Conservation (phyloP, 2,329 filamentous ascomycete genomes). For the Cordyceps javanica region DNA sequence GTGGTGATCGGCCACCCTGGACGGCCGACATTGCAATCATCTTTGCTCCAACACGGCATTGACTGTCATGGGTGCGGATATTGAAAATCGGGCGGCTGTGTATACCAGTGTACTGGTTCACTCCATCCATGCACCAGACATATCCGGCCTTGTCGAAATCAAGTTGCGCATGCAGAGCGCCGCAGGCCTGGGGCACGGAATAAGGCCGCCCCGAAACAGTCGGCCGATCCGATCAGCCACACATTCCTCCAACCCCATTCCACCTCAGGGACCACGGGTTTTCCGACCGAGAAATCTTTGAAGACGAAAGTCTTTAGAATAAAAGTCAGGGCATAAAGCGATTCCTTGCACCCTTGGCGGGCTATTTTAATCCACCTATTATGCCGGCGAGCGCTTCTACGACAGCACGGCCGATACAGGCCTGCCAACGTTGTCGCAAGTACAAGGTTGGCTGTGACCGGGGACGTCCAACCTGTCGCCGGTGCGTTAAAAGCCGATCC, state of each 20-base stretch:
- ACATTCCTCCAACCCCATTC: too few relatives aligned
- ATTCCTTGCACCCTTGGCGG: not conserved
- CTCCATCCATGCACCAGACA: too few relatives aligned
- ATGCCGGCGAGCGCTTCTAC: not conserved
- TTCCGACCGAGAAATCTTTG: not conserved
- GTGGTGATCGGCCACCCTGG: too few relatives aligned
- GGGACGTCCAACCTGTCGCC: conserved; percentile 1
- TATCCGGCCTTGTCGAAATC: too few relatives aligned
- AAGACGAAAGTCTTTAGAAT: not conserved
- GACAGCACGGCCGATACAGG: not conserved
- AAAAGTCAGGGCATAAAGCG: not conserved
- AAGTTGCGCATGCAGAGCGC: too few relatives aligned
- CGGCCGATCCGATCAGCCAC: conserved; percentile 9
- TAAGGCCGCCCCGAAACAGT: conserved; percentile 1
- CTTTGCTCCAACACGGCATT: too few relatives aligned
- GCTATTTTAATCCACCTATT: not conserved
- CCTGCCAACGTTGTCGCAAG: conserved; percentile 11
- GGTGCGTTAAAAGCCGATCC: not conserved
- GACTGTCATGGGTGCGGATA: too few relatives aligned
- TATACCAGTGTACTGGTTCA: too few relatives aligned
- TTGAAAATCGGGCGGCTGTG: too few relatives aligned
- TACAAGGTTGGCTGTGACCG: conserved; percentile 12
- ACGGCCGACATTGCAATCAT: too few relatives aligned
- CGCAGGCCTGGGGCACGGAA: not conserved
- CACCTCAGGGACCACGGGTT: not conserved